Conservation (phyloP, 768 basidiomycete genomes). For the Pisolithus tinctorius region DNA sequence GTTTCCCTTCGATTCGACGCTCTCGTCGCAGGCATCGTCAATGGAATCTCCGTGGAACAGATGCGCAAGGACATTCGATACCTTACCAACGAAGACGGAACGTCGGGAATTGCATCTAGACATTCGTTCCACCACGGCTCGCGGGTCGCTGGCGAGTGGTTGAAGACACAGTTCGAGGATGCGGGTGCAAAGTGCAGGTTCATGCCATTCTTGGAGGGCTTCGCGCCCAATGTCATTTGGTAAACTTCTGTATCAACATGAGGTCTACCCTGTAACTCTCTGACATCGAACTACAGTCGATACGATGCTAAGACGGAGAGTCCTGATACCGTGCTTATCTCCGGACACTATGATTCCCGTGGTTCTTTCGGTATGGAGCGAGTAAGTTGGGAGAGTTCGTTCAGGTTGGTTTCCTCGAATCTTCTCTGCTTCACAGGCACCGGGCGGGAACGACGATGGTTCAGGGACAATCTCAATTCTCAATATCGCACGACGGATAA, state of each 20-base stretch:
- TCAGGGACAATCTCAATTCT: slow-evolving; percentile 64
- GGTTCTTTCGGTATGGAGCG: slow-evolving; percentile 79
- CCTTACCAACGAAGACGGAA: no score
- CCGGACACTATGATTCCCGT: slow-evolving; percentile 87
- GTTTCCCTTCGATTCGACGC: no score
- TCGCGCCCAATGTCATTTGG: slow-evolving; percentile 87
- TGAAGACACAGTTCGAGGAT: slow-evolving; percentile 58
- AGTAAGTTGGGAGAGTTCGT: slow-evolving; percentile 12
- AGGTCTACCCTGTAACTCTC: not conserved
- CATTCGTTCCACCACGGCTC: slow-evolving; percentile 76
- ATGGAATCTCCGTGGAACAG: no score
- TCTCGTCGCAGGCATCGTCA: no score
- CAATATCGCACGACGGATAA: slow-evolving; percentile 72
- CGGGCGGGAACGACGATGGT: slow-evolving; percentile 60
- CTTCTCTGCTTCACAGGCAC: slow-evolving; percentile 15
- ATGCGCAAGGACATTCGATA: no score
- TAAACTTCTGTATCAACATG: slow-evolving; percentile 20
- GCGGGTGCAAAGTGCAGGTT: slow-evolving; percentile 72
- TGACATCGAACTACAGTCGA: slow-evolving; percentile 34
- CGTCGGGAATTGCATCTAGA: slow-evolving; percentile 67
- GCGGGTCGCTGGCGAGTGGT: slow-evolving; percentile 58
- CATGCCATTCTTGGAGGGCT: slow-evolving; percentile 58
- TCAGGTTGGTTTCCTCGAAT: not conserved
- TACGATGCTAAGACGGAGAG: slow-evolving; percentile 52
- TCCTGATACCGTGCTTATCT: slow-evolving; percentile 62